Evolutionary conservation across 2,329 filamentous ascomycete species (phyloP), one percentile per base, ranked within the genome.

Genomic region (Cryphonectria radicalis): DNA sequence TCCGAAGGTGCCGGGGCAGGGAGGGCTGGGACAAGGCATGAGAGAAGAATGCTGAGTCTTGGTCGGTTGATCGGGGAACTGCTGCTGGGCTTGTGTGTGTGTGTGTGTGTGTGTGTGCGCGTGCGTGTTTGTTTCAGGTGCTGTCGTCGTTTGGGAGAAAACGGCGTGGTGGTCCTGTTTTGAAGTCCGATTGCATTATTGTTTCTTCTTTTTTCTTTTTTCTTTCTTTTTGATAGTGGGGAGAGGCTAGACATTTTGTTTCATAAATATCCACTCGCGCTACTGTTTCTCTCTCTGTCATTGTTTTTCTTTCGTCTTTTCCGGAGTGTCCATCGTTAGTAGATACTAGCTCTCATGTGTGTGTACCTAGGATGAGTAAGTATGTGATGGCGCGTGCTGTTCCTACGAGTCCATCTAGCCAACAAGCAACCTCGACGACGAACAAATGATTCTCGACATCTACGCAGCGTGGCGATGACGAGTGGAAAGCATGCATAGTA

Each of bases 231-330:
- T 35, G 13, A 4, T 32, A 28, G 28, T 40, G n/a, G 19, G 32
- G 19, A 35, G 59, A 35, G 59, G 35, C 22, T 62, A 62, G 59
- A 62, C 59, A 62, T 62, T 62, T 62, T 25, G 7, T 40, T 62
- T 22, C 40, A 62, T 62, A 62, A 62, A 62, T 62, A 62, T 62
- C 59, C 59, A 62, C 59, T 25, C 4, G 59, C 59, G 35, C 32
- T 62, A 17, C 17, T 62, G 40, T 32, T 14, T 8, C 28, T 32
- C 32, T 22, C 7, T 8, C 57, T 37, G 46, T 25, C 4, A 35
- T 62, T 62, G n/a, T 32, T 17, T 13, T 25, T n/a, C 28, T 35
- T 35, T 40, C 32, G 22, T 8, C 28, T 19, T 35, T 28, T 32
- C 55, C 55, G 28, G 13, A 0, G 28, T 4, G 53, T 57, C 25